Base-by-base conservation (phyloP, 2,329 filamentous ascomycete genomes). In the Phaeosphaeriaceae sp. region DNA sequence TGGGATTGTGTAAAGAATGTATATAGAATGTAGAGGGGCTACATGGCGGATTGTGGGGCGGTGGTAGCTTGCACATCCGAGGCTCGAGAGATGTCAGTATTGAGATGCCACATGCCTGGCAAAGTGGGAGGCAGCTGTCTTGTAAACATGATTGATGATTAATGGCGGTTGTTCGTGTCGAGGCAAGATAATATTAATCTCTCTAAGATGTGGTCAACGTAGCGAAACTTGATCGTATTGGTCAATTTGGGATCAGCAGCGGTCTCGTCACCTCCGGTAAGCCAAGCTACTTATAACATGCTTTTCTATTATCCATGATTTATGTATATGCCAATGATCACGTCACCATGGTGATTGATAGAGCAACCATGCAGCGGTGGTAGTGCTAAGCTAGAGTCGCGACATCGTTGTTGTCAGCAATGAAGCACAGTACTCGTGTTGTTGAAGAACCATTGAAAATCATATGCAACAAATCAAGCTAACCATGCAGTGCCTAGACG, bases 1-100 rank as follows among this genome's bases (percentile, higher is more conserved):
- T 5, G 31, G 31, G 7, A 15, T 36, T 13, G 6, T 13, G 52
- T 20, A 19, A n/a, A 25, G 46, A 48, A 33, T 33, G 19, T 11
- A 49, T 22, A 27, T 31, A 19, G 11, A 9, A 5, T 20, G 19
- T 33, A n/a, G 47, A 49, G 47, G 47, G 24, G 47, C 47, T 21
- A 40, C 27, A 36, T 27, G 21, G 20, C 47, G 48, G 48, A 41
- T 50, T 50, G 48, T 50, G 48, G 48, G 48, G 48, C 48, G 3
- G 31, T 6, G 6, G 25, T 31, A 6, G 7, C 42, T 21, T 6
- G 25, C n/a, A 9, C 31, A 36, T 36, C 31, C 31, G 31, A 36
- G 31, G 31, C 11, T 36, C 31, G 13, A 7, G 31, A 9, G 13
- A 36, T 36, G 31, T 36, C 31, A 11, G 31, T 36, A 11, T 11